Evolutionary conservation across 2,329 filamentous ascomycete genomes (phyloP), one percentile per base, ranked within the genome.

Genomic region (Niveomyces coronatus): DNA sequence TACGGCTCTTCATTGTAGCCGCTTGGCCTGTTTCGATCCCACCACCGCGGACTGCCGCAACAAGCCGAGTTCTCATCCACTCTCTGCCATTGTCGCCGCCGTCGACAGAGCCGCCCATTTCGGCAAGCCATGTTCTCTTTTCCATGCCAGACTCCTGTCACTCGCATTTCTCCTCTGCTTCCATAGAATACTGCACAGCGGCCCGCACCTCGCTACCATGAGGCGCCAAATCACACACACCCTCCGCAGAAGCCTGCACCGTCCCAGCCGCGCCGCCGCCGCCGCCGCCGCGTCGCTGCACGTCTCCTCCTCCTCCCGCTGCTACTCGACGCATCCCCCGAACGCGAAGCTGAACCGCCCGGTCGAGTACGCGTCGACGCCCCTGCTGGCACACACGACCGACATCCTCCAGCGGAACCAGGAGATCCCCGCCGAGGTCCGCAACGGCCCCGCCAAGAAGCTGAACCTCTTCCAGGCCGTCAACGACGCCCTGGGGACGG

Each of bases 381-480:
- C 85, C 11, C 64, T 96, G 28, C 73, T 98, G 19, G 74, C 86
- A 41, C 91, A 95, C 56, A 83, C 76, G 17, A 71, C 87, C 2
- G 79, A 84, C 47, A 65, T 77, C 1, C 77, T 86, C 7, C 71
- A 93, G 14, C 63, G 69, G 33, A 82, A 81, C 53, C 67, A 74
- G 4, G 86, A 94, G 53, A 74, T 96, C 4, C 70, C 85, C 0
- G 55, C 67, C 22, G 68, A 79, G 15, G 68, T 77, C 20, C 75
- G 72, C 47, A 77, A 77, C 55, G 76, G 79, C 31, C 71, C 79
- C 1, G 89, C 86, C 3, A 86, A 85, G 56, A 82, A 85, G 48
- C 82, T 93, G 71, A 96, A 96, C 62, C 73, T 95, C 26, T 95
- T 91, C 64, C 86, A 94, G 57, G 82, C 91, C 35, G 79, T 98